Evolutionary conservation across 2,329 filamentous ascomycete genomes (phyloP), one percentile per base, ranked within the genome.

Genomic region (Myriangium duriaei): DNA sequence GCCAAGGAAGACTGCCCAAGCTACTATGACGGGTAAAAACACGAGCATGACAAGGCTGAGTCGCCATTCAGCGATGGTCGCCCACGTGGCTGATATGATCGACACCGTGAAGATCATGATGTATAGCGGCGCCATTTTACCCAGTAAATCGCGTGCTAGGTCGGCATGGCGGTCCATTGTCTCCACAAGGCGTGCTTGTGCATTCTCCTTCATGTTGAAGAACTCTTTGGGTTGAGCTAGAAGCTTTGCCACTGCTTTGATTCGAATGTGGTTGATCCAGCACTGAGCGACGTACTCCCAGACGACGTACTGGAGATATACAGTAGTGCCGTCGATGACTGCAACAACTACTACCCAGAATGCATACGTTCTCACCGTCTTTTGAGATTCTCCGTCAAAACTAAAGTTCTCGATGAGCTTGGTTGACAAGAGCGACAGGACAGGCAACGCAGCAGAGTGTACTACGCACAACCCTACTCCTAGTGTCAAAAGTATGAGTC

Each of bases 71-170:
- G 81, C 71, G 1, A 67, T 54, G 11, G 92, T 56, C 3, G 83
- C 77, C 87, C 86, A 95, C 2, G 71, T 51, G 5, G 91, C 50
- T 0, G 83, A 76, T n/a, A 80, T 70, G 0, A 61, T 40, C 12
- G 82, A 67, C 69, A 93, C 87, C 36, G 74, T 59, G 0, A 66
- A 52, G 3, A 81, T 76, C 7, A 79, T 72, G 11, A 87, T 65
- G 1, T 80, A 57, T 37, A 81, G 74, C 1, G 81, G 79, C 1
- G 79, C 68, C 51, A 94, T 93, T 1, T 81, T 73, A 2, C 82
- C 81, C 0, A 93, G 68, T 0, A 96, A 63, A 48, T 83, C 86
- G 6, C 82, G 73, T 73, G 91, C 87, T 53, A 94, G 85, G 54
- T 96, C 86, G 0, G 80, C 81, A 49, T 84, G 82, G 11, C 80